Base-by-base conservation (phyloP, 1,284 basidiomycete species). In the Cutaneotrichosporon cavernicola region DNA sequence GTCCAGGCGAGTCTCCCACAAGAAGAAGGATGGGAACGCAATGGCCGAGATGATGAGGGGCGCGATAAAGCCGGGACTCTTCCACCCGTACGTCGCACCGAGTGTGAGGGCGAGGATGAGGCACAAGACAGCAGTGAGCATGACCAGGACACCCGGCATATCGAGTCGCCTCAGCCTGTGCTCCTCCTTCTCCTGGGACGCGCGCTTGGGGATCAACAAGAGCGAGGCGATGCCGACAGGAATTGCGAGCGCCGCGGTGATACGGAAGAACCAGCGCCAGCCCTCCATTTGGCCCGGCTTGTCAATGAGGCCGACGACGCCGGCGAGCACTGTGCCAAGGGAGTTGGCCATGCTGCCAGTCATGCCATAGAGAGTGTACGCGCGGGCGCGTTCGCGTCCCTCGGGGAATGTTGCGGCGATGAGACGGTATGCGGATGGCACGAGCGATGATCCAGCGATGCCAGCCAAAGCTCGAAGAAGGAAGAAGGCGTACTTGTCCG, bases 201-300 rank as follows among this genome's bases (percentile, higher is more conserved):
- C 32, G 38, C 58, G 56, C 34, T 59, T 57, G 7, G 71, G 68
- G 21, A 71, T 59, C 32, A 66, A 38, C 31, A 53, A 65, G 50
- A 63, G 57, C 53, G 66, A 47, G 26, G 56, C 59, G 21, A 67
- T 30, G 4, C 63, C 59, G 2, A 59, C 58, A 4, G 61, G 63
- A 34, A 66, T 67, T 8, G 21, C 21, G 30, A 46, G 14, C 62
- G 73, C 60, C 62, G 81, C 63, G 65, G 80, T 31, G 70, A 80
- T 32, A 56, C 74, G 49, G 72, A 82, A 73, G 75, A 81, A 75
- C 79, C 80, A 72, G 21, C 69, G 49, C 76, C 76, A 71, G 58
- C 67, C 46, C 43, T 73, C 56, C 71, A 79, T 69, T 66, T 77
- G 68, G 49, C 80, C 69, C 13, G 63, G 51, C 66, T 72, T 60